Conservation (phyloP, 305 asterid species). For the Caryopteris hybrid region DNA sequence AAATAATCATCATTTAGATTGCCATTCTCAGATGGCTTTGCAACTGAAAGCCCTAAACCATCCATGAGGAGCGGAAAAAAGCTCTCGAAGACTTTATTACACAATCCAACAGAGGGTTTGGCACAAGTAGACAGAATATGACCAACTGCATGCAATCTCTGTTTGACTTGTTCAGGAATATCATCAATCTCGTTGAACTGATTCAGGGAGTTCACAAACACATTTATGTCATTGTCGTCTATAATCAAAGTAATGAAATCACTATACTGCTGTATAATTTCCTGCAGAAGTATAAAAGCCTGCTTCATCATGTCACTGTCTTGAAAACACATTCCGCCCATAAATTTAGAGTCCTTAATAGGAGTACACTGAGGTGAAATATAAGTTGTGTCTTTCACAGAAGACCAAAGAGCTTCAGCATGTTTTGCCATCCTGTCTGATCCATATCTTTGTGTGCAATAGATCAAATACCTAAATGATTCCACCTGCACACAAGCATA, state of each 20-base stretch:
- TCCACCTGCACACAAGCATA: slow-evolving; percentile 61
- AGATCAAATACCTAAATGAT: slow-evolving; percentile 74
- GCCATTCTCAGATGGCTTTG: slow-evolving; percentile 31
- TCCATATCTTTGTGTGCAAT: slow-evolving; percentile 68
- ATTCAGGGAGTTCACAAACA: slow-evolving; percentile 48
- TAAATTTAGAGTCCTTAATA: slow-evolving; percentile 40
- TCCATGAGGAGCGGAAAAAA: slow-evolving; percentile 60
- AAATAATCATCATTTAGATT: slow-evolving; percentile 22
- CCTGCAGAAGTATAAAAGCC: slow-evolving; percentile 68
- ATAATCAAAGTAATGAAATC: slow-evolving; percentile 54
- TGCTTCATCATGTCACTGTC: slow-evolving; percentile 63
- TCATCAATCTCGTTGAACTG: slow-evolving; percentile 38
- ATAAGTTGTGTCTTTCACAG: slow-evolving; percentile 61
- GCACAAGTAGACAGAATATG: slow-evolving; percentile 60
- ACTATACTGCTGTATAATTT: slow-evolving; percentile 43
- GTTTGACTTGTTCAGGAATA: slow-evolving; percentile 53
- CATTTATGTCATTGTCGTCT: slow-evolving; percentile 59
- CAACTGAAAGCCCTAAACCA: slow-evolving; percentile 54
- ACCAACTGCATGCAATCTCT: slow-evolving; percentile 75
- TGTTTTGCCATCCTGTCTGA: slow-evolving; percentile 63
- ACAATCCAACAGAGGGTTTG: slow-evolving; percentile 52
- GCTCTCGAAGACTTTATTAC: slow-evolving; percentile 65
- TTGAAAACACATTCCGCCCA: slow-evolving; percentile 55
- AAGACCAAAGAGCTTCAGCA: slow-evolving; percentile 70
- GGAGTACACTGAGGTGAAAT: slow-evolving; percentile 51